Evolutionary conservation across 129 eudicot genomes (phyloP).

Genomic region (Artemisia tridentata): DNA sequence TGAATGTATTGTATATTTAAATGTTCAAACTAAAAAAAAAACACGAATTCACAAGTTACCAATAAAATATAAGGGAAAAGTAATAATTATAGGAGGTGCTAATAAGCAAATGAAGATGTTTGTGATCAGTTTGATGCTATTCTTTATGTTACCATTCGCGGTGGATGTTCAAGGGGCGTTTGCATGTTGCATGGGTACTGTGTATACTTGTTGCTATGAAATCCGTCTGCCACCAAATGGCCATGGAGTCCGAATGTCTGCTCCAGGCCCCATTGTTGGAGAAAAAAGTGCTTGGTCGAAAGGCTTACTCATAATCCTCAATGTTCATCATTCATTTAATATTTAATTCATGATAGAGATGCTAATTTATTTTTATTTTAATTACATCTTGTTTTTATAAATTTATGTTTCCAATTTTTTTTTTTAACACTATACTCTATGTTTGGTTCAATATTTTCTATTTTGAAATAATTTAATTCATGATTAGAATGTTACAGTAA

Average conservation of each 20-base stretch:
- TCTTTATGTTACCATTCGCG: not conserved
- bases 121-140: slow-evolving; percentile 12
- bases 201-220: not conserved
- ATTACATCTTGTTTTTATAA: too few relatives aligned
- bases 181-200: not conserved
- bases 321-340: not conserved
- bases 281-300: not conserved
- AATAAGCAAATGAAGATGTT: slow-evolving; percentile 16
- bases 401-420: too few relatives aligned
- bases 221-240: not conserved
- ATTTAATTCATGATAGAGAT: too few relatives aligned
- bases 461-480: too few relatives aligned
- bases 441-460: too few relatives aligned
- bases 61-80: not conserved
- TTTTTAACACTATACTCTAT: too few relatives aligned
- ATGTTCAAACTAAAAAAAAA: not conserved
- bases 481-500: too few relatives aligned
- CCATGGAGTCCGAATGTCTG: not conserved
- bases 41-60: not conserved
- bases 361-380: too few relatives aligned
- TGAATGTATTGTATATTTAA: not conserved
- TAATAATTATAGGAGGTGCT: not conserved
- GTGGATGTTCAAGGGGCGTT: slow-evolving; percentile 13
- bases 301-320: too few relatives aligned
- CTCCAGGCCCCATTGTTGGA: not conserved